phyloP scores from a whole-genome alignment of 106 monocot genomes.

The Dendrobium catenatum region DNA sequence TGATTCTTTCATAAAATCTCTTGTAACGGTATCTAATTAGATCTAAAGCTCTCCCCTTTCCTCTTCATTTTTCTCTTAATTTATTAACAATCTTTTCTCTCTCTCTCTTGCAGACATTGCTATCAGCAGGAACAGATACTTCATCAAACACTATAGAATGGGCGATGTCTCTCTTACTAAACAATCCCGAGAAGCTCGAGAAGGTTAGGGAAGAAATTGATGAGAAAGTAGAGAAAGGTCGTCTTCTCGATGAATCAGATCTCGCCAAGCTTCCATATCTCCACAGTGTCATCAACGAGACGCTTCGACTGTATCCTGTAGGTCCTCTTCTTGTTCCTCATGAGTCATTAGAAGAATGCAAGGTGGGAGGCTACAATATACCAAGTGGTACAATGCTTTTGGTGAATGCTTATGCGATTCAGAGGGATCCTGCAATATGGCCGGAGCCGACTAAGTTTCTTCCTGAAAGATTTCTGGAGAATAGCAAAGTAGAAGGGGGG shows the following conservation, averaged over 20 bases:
- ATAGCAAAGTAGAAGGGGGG: not conserved
- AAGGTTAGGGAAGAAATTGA: slow-evolving; percentile 19
- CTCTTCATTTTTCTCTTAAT: not conserved
- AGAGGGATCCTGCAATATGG: slow-evolving; percentile 40
- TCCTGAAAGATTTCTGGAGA: slow-evolving; percentile 32
- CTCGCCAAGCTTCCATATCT: slow-evolving; percentile 12
- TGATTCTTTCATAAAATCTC: not conserved
- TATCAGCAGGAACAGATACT: slow-evolving; percentile 34
- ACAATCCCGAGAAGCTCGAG: slow-evolving; percentile 10
- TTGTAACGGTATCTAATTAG: not conserved
- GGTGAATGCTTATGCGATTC: slow-evolving; percentile 35
- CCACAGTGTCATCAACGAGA: slow-evolving; percentile 13
- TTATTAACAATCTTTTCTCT: not conserved
- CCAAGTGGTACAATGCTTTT: slow-evolving; percentile 29
- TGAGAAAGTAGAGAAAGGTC: not conserved
- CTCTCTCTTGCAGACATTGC: slow-evolving; percentile 8
- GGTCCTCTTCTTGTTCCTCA: slow-evolving; percentile 39
- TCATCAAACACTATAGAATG: slow-evolving; percentile 31
- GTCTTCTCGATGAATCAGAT: not conserved
- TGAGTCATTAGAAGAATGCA: slow-evolving; percentile 27
- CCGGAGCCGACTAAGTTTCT: slow-evolving; percentile 25
- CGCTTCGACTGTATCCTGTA: slow-evolving; percentile 31
- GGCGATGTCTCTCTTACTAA: slow-evolving; percentile 31
- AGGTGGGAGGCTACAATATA: slow-evolving; percentile 20
- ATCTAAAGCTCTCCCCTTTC: slow-evolving; percentile 1